These are phyloP conservation scores for Naganishia antarctica DNA, from an alignment of 768 basidiomycete species.

Conservation along the genomic window DNA sequence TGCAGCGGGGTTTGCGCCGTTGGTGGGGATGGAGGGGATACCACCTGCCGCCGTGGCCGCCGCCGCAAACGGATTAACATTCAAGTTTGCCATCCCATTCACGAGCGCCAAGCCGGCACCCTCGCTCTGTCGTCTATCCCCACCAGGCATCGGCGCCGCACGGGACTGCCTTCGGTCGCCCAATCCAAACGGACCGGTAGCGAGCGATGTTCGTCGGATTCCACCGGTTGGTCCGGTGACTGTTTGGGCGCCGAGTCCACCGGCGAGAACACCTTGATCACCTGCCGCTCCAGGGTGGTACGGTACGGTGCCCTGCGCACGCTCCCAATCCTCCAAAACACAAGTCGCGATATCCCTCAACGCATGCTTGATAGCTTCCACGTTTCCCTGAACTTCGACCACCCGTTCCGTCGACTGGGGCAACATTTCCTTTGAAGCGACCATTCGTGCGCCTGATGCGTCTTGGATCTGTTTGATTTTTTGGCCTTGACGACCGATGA, in stretches of 20 bases:
- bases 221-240: constrained; percentile 49
- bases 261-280: constrained; percentile 49
- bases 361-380: constrained; percentile 86
- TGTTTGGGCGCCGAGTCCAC: constrained; percentile 46
- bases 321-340: constrained; percentile 92
- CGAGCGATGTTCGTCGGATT: constrained; percentile 41
- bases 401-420: constrained; percentile 98
- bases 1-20: constrained; percentile 8
- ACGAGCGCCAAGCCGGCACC: constrained; percentile 11
- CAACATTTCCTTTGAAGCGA: constrained; percentile 97
- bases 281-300: constrained; percentile 84
- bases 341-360: constrained; percentile 94
- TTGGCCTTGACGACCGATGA: constrained; percentile 90
- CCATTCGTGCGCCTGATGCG: constrained; percentile 91
- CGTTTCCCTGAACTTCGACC: constrained; percentile 92
- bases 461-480: constrained; percentile 99
- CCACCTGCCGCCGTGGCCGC: too few relatives aligned
- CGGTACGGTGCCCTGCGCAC: constrained; percentile 84
- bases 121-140: constrained; percentile 22
- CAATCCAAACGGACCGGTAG: constrained; percentile 28
- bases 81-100: constrained; percentile 6
- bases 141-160: constrained; percentile 25
- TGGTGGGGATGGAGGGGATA: background rate
- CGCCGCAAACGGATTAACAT: constrained; percentile 2
- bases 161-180: constrained; percentile 28